Conservation (phyloP, 495 filamentous ascomycete species). For the Xylaria palmicola region DNA sequence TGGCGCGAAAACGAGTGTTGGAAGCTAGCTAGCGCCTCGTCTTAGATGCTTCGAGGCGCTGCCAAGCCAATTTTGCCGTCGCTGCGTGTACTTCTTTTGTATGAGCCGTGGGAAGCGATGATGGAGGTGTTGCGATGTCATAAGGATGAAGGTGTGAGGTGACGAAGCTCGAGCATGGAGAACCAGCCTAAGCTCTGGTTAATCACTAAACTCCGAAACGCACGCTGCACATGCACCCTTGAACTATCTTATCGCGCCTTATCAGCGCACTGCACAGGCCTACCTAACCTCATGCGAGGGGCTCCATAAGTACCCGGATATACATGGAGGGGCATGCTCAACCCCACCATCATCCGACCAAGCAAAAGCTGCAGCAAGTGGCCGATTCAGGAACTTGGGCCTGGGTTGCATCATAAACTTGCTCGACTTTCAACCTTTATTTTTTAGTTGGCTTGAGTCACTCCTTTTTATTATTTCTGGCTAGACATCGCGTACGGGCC, state of each 20-base stretch:
- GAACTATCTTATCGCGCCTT: neutral
- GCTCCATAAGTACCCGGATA: neutral
- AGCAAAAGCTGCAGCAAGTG: neutral
- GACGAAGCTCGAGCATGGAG: no score
- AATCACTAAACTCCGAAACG: no score
- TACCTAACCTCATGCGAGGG: slow-evolving; percentile 23
- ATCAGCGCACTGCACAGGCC: slow-evolving; percentile 18
- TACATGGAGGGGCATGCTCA: slow-evolving; percentile 12
- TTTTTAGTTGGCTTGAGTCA: slow-evolving; percentile 16
- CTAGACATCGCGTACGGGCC: neutral
- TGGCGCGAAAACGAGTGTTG: neutral
- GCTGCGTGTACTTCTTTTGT: no score
- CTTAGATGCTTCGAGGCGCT: neutral
- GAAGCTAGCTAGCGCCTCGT: neutral
- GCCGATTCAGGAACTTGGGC: slow-evolving; percentile 13
- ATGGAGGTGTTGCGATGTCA: no score
- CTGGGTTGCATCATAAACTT: slow-evolving; percentile 14
- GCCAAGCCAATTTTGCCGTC: no score
- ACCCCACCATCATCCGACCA: slow-evolving; percentile 12
- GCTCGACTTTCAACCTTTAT: slow-evolving; percentile 12
- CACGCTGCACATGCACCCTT: no score
- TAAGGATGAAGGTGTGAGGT: no score
- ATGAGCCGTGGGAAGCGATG: no score
- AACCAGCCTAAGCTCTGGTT: no score
- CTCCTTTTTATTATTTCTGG: neutral